Evolutionary conservation across 768 basidiomycete species (phyloP), one percentile per base, ranked within the genome.

Genomic region (Rhodocollybia butyracea): DNA sequence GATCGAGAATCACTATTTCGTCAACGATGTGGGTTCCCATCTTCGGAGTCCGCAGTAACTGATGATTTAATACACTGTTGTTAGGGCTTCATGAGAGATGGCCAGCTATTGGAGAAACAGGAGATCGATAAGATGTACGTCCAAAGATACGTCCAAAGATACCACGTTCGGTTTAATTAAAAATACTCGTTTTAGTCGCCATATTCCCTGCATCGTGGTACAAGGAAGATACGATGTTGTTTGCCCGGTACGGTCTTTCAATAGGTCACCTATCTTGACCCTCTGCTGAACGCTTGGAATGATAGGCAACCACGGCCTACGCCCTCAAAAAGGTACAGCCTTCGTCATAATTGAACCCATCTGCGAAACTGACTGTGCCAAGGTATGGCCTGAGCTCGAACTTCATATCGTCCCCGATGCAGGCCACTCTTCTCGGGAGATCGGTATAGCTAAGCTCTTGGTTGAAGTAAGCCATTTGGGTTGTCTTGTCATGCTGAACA

Each of bases 201-300:
- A 94, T 71, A 93, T 97, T 61, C 94, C 94, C 19, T 84, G 83
- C 8, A 75, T 88, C 48, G 80, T 91, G 38, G 80, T 94, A 3
- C 92, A 94, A 74, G 91, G 92, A 36, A 78, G 94, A 70, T 95
- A 95, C 63, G 94, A 95, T 62, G 83, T 90, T 13, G 81, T 97
- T 45, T 97, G 94, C 65, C 90, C 93, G 10, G 87, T 92, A 70
- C 34, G 81, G 57, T 34, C 26, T 27, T n/a, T 22, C 10, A 34
- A 19, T 26, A 17, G 48, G 8, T 22, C 34, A 32, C 12, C 13
- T 34, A 11, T 13, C 27, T 19, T 22, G 26, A 27, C 2, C 27
- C 12, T 27, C 19, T 36, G n/a, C n/a, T 24, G 27, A 22, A 50
- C 40, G 24, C n/a, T n/a, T n/a, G n/a, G n/a, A n/a, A 11, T 19